Conservation (phyloP, 345 rosid species). For the Zanthoxylum bungeanum region DNA sequence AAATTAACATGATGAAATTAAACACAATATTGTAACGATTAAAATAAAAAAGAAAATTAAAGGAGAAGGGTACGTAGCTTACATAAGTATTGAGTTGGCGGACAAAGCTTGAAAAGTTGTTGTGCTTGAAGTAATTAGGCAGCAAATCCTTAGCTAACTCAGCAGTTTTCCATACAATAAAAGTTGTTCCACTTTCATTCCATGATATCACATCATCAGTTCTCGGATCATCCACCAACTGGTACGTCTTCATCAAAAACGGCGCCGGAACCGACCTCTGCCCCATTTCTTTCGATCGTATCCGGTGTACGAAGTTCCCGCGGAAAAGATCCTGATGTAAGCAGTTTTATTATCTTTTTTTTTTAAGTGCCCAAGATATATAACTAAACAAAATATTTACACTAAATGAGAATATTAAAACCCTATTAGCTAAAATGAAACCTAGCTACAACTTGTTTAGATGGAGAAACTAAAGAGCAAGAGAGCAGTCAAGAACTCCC, state of each 20-base stretch:
- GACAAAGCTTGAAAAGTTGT: constrained; percentile 80
- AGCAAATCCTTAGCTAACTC: constrained; percentile 70
- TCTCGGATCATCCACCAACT: constrained; percentile 64
- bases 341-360: too few relatives aligned
- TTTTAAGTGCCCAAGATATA: too few relatives aligned
- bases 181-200: constrained; percentile 67
- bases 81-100: constrained; percentile 87
- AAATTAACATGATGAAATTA: too few relatives aligned
- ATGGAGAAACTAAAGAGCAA: constrained; percentile 78
- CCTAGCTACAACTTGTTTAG: too few relatives aligned
- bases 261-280: constrained; percentile 76
- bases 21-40: too few relatives aligned
- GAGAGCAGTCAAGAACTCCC: constrained; percentile 98
- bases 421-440: too few relatives aligned
- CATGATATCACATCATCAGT: constrained; percentile 83
- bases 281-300: constrained; percentile 43
- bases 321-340: too few relatives aligned
- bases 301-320: too few relatives aligned
- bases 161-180: constrained; percentile 69
- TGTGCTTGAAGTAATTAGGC: constrained; percentile 72
- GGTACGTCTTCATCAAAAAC: constrained; percentile 71
- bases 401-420: too few relatives aligned
- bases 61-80: constrained; percentile 26
- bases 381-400: neutral
- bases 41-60: neutral